phyloP scores from a whole-genome alignment of 257 asterid genomes.

The Nicotiana tabacum region DNA sequence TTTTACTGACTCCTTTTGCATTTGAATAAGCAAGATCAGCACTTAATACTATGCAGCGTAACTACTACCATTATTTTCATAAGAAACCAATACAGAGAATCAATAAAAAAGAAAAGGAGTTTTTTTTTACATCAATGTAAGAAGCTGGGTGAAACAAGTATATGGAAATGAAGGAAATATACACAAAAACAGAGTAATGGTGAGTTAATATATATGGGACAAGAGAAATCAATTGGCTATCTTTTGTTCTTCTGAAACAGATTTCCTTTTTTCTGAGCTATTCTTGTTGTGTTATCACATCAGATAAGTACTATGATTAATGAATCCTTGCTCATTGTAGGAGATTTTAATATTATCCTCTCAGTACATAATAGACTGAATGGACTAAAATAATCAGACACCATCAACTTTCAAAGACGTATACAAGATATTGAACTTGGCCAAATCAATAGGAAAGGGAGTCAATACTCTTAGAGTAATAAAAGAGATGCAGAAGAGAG shows the following conservation, averaged over 20 bases:
- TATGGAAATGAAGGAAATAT: neutral
- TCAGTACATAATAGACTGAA: too few relatives aligned
- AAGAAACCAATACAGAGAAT: neutral
- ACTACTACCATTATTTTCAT: too few relatives aligned
- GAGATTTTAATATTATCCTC: too few relatives aligned
- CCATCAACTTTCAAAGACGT: too few relatives aligned
- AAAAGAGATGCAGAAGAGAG: too few relatives aligned
- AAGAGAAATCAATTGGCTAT: neutral
- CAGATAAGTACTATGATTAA: too few relatives aligned
- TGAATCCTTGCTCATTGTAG: too few relatives aligned
- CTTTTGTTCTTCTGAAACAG: neutral
- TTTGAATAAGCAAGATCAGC: neutral
- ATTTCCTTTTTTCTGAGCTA: neutral
- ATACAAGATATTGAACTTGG: too few relatives aligned
- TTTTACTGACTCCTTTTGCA: neutral
- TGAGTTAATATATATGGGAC: neutral
- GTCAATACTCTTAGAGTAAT: too few relatives aligned
- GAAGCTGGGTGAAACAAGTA: neutral
- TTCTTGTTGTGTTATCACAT: neutral
- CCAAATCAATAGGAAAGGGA: too few relatives aligned
- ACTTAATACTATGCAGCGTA: neutral
- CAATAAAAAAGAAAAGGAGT: too few relatives aligned
- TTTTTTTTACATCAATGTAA: neutral
- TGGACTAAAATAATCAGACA: too few relatives aligned
- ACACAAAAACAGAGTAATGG: neutral